Evolutionary conservation across 768 basidiomycete genomes (phyloP).

Genomic region (Collybiopsis luxurians): DNA sequence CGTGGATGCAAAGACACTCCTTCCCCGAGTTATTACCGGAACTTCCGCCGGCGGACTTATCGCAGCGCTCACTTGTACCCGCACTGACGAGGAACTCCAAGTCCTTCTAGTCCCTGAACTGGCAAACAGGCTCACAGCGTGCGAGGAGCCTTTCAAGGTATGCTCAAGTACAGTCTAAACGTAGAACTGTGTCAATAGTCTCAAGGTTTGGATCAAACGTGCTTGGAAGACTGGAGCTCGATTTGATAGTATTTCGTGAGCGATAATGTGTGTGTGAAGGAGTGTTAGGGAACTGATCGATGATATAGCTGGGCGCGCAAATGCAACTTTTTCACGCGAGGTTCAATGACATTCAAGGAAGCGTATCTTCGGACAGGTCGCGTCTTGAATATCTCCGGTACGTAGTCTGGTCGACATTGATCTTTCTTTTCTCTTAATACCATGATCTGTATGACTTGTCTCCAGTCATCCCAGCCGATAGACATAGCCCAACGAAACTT

Average conservation of each 20-base stretch:
- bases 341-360: constrained; percentile 93
- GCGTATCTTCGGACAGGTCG: constrained; percentile 92
- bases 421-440: neutral
- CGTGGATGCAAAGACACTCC: constrained; percentile 67
- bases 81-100: constrained; percentile 85
- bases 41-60: constrained; percentile 92
- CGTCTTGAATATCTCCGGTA: constrained; percentile 79
- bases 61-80: constrained; percentile 74
- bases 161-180: too few species aligned
- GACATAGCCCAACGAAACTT: constrained; percentile 93
- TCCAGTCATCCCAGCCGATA: constrained; percentile 79
- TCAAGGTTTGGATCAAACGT: constrained; percentile 35
- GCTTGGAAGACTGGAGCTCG: constrained; percentile 89
- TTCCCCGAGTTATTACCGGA: constrained; percentile 92
- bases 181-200: too few species aligned
- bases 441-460: neutral
- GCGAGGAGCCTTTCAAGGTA: constrained; percentile 75
- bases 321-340: constrained; percentile 88
- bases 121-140: constrained; percentile 80
- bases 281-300: too few species aligned
- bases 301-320: constrained; percentile 26
- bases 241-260: constrained; percentile 75
- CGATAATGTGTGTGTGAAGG: neutral
- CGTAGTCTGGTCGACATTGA: neutral
- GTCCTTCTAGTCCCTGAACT: constrained; percentile 76